Percentiles rank a stretch among this genome's conserved stretches.
phyloP scores from a whole-genome alignment of 257 asterid species.

The Lantana camara region DNA sequence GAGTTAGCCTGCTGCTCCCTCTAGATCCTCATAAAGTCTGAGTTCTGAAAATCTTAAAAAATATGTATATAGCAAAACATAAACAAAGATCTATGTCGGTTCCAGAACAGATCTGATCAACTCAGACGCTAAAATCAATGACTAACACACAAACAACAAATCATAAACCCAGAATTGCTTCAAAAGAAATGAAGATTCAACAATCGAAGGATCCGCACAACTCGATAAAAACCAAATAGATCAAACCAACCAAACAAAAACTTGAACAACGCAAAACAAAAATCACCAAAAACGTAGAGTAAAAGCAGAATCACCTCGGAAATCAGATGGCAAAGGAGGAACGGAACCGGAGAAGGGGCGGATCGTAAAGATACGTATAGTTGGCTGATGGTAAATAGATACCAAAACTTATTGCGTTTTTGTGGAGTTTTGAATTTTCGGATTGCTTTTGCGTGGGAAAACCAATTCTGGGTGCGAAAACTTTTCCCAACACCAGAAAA shows the following conservation, averaged over 20 bases:
- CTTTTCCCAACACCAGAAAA: not conserved
- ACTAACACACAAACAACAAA: not conserved
- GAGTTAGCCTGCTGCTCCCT: not conserved
- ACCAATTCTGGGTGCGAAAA: slow-evolving; percentile 31
- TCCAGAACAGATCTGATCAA: slow-evolving; percentile 31
- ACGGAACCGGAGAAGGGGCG: slow-evolving; percentile 7
- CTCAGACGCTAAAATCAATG: not conserved
- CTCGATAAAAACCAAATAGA: not conserved
- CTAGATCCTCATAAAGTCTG: not conserved
- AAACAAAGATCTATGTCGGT: not conserved
- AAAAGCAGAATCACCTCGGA: slow-evolving; percentile 25
- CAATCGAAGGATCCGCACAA: not conserved
- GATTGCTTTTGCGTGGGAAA: slow-evolving; percentile 49
- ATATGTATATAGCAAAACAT: not conserved
- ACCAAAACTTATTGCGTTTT: slow-evolving; percentile 39
- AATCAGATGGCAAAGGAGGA: slow-evolving; percentile 11
- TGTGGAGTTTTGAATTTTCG: slow-evolving; percentile 49
- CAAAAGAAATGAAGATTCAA: not conserved
- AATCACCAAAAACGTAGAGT: not conserved
- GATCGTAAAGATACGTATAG: not conserved
- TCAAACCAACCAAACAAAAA: not conserved
- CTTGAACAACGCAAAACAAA: not conserved
- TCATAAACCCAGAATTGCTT: not conserved
- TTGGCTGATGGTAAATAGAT: not conserved
- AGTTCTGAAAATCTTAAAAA: not conserved